phyloP scores from a whole-genome alignment of 176 grass and related monocot genomes.

The Phoenix roebelenii region DNA sequence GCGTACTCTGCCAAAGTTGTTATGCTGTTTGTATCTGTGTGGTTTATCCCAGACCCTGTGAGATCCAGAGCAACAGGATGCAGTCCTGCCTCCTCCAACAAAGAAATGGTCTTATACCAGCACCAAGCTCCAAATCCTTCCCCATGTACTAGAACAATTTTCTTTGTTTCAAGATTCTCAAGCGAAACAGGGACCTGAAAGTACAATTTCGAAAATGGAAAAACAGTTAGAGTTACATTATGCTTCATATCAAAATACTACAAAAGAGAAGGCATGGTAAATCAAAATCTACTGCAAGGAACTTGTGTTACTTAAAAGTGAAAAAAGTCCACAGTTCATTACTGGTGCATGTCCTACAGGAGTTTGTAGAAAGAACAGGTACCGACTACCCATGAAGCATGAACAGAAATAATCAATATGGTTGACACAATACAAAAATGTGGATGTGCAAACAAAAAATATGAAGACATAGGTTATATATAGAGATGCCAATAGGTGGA shows the following conservation, averaged over 20 bases:
- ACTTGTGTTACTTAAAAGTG: no score
- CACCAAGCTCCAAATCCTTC: conserved; percentile 99
- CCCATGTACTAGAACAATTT: conserved; percentile 88
- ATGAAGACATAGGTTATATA: no score
- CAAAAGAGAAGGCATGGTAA: not conserved
- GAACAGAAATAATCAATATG: no score
- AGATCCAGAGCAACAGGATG: conserved; percentile 80
- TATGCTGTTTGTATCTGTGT: conserved; percentile 69
- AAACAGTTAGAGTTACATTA: not conserved
- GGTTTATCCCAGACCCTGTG: conserved; percentile 79
- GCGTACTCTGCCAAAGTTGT: conserved; percentile 75
- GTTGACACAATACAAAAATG: no score
- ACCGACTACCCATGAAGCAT: no score
- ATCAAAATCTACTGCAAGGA: not conserved
- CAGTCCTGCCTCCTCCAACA: conserved; percentile 87
- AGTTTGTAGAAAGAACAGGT: no score
- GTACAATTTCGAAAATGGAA: conserved; percentile 5
- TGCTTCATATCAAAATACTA: conserved; percentile 1
- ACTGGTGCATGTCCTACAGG: no score
- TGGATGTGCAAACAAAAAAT: no score
- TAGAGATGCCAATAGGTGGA: no score
- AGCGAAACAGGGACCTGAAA: conserved; percentile 50
- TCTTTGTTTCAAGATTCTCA: conserved; percentile 92
- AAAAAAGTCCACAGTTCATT: no score
- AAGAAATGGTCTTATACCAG: conserved; percentile 94